Evolutionary conservation across 352 stramenopile species (phyloP).

Genomic region (Globisporangium apiculatum): DNA sequence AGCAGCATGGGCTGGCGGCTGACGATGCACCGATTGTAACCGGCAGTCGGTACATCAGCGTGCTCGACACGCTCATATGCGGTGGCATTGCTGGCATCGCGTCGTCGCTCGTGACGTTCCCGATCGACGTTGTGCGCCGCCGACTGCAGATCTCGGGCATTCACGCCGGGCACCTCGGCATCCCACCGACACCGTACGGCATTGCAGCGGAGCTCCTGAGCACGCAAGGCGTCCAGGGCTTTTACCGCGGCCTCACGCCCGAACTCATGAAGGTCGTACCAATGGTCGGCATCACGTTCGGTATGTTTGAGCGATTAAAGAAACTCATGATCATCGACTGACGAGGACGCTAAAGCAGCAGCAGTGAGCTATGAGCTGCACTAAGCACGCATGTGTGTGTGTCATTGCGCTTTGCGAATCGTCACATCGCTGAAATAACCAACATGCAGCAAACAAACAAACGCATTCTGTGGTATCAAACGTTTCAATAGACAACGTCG

Average conservation of each 20-base stretch:
- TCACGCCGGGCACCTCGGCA: constrained; percentile 54
- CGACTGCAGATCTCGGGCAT: constrained; percentile 93
- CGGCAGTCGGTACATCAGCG: constrained; percentile 24
- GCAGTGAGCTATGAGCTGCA: too few species aligned
- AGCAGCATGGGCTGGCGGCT: constrained; percentile 19
- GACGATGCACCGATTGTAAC: constrained; percentile 15
- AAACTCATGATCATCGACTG: constrained; percentile 80
- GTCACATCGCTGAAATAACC: not conserved
- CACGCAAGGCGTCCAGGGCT: constrained; percentile 69
- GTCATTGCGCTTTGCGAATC: too few species aligned
- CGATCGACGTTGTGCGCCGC: constrained; percentile 92
- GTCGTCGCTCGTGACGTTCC: constrained; percentile 93
- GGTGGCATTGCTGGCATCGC: constrained; percentile 87
- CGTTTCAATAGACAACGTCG: not conserved
- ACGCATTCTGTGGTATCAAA: not conserved
- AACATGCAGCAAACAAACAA: constrained; percentile 1
- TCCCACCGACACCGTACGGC: constrained; percentile 62
- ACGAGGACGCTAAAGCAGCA: constrained; percentile 9
- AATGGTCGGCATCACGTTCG: constrained; percentile 96
- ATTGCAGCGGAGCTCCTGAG: constrained; percentile 66
- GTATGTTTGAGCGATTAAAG: constrained; percentile 93
- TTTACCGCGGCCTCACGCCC: constrained; percentile 88
- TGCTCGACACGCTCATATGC: constrained; percentile 88
- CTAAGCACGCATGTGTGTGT: too few species aligned
- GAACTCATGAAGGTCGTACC: constrained; percentile 96